Base-by-base conservation (phyloP, 306 rosid genomes). In the Pyrus pyrifolia region DNA sequence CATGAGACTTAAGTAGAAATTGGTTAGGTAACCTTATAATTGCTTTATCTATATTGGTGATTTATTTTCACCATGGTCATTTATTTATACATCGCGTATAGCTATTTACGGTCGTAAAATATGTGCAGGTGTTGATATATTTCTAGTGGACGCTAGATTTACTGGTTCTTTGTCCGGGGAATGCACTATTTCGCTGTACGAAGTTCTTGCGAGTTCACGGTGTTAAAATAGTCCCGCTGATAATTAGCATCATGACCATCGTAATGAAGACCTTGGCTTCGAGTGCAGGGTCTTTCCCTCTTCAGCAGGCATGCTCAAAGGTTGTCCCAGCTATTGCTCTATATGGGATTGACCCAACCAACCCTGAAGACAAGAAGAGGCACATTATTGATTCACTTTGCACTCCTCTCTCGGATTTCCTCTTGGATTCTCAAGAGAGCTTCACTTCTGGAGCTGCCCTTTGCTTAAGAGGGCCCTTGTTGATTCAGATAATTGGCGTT, bases 131-230 rank as follows among this genome's bases (percentile, higher is more conserved):
- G 35, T 31, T 31, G 35, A 31, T 31, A 1, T 31, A 31, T 31
- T 31, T 31, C 35, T 31, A 4, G 6, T 31, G 35, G 35, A 31
- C 1, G 35, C 35, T 31, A 31, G 35, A 31, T 31, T 30, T 30
- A 83, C 85, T 1, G 91, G 98, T 53, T 74, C 93, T 45, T 75
- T 90, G 33, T 87, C 96, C 0, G 95, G 91, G 42, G 97, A 90
- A 49, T 92, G 92, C 84, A 89, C 93, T 0, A 88, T 92, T 78
- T 94, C 97, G 0, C 86, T 94, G 2, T 94, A 89, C 23, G 97
- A 94, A 80, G 97, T 89, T 82, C 95, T 94, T 42, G 96, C 93
- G 95, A n/a, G 93, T 89, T 73, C 97, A 94, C 14, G 95, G 98
- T 4, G 86, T 82, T 62, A 94, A 89, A 71, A 92, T 94, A 63